These are phyloP conservation scores for Claviceps purpurea DNA, from an alignment of 2,329 filamentous ascomycete species.

Conservation along the genomic window DNA sequence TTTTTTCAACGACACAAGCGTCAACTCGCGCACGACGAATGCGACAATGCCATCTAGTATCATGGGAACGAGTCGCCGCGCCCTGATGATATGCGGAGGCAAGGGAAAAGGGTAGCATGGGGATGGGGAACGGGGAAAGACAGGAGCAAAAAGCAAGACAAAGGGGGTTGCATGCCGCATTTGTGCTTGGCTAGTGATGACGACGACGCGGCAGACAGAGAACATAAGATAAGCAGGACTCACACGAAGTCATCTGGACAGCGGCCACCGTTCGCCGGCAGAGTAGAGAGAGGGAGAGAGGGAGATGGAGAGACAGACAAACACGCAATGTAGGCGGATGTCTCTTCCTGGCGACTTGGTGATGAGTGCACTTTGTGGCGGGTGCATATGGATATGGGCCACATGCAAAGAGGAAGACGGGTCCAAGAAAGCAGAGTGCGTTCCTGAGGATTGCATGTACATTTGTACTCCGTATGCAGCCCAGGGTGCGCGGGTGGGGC, in stretches of 20 bases:
- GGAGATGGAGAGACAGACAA: background rate
- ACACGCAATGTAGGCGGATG: background rate
- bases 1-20: too few species aligned
- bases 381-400: background rate
- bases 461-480: too few species aligned
- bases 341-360: background rate
- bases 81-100: background rate
- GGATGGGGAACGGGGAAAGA: background rate
- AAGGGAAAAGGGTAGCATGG: background rate
- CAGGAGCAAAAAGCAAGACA: background rate
- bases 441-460: background rate
- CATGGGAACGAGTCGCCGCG: background rate
- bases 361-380: background rate
- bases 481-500: too few species aligned
- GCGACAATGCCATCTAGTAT: too few species aligned
- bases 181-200: background rate
- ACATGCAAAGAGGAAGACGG: background rate
- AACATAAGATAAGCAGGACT: background rate
- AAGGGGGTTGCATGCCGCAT: background rate
- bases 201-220: background rate
- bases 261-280: background rate
- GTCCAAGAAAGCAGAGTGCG: background rate
- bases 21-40: too few species aligned
- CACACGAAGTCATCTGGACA: slow-evolving; percentile 3
- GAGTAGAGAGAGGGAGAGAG: background rate